phyloP scores from a whole-genome alignment of 352 stramenopile species.

The Phytopythium oedochilum region DNA sequence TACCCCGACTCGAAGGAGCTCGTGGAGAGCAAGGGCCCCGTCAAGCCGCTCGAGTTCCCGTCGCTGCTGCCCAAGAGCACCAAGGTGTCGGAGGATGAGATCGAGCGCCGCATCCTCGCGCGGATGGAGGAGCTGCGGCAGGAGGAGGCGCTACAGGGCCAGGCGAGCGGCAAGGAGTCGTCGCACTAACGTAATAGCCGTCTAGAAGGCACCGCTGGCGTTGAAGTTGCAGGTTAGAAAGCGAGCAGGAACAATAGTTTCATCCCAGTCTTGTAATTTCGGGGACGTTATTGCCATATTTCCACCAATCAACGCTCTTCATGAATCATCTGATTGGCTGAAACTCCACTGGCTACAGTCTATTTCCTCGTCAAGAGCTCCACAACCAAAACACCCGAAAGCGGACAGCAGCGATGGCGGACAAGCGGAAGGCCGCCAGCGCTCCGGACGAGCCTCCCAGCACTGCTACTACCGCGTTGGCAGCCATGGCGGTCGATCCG shows the following conservation, averaged over 20 bases:
- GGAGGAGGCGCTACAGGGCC: slow-evolving; percentile 8
- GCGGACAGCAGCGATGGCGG: no score
- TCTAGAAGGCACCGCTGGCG: no score
- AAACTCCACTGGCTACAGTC: not conserved
- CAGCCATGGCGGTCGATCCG: no score
- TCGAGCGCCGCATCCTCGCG: slow-evolving; percentile 71
- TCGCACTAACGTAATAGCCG: no score
- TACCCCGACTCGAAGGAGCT: slow-evolving; percentile 56
- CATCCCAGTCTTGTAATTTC: no score
- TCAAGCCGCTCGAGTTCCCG: slow-evolving; percentile 52
- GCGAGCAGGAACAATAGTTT: no score
- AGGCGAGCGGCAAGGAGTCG: slow-evolving; percentile 1
- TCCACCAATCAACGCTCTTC: not conserved
- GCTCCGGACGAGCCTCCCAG: not conserved
- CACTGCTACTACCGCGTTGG: no score
- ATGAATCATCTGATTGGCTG: not conserved
- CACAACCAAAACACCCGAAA: no score
- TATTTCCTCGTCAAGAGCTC: not conserved
- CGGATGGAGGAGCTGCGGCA: slow-evolving; percentile 64
- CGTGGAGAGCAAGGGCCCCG: slow-evolving; percentile 57
- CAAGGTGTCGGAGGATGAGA: slow-evolving; percentile 72
- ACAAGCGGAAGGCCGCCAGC: not conserved
- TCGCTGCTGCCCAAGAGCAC: slow-evolving; percentile 64
- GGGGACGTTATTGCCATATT: not conserved
- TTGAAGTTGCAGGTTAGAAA: not conserved